A percentile compares a stretch with the other conserved stretches of the same genome.
These are phyloP conservation scores for Articulospora tetracladia DNA, from an alignment of 495 filamentous ascomycete species.

Conservation along the genomic window DNA sequence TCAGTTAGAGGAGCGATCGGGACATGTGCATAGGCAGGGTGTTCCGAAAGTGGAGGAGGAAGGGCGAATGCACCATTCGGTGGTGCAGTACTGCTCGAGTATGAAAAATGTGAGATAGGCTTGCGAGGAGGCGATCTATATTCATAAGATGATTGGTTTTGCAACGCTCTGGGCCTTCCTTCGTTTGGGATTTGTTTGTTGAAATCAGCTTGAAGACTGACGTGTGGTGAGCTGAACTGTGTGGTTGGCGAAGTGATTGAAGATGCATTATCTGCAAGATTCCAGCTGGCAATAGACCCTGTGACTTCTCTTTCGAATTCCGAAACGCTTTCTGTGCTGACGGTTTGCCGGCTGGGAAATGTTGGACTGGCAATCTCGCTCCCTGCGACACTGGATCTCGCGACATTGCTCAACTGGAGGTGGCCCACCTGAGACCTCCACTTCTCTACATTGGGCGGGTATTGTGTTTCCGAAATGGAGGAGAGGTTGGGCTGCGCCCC, in stretches of 20 bases:
- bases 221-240: conserved; percentile 18
- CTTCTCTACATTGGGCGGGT: conserved; percentile 19
- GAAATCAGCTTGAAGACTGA: conserved; percentile 6
- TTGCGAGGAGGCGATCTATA: background rate
- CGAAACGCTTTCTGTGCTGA: conserved; percentile 10
- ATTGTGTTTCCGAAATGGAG: conserved; percentile 13
- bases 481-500: conserved; percentile 1
- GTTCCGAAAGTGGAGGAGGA: background rate
- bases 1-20: background rate
- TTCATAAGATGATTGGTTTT: background rate
- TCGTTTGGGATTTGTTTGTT: conserved; percentile 8
- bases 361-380: conserved; percentile 7
- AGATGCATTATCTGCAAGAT: conserved; percentile 5
- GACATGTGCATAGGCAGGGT: background rate
- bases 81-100: background rate
- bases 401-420: background rate
- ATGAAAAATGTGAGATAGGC: background rate
- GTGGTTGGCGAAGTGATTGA: conserved; percentile 12
- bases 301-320: conserved; percentile 18
- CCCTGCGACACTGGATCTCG: background rate
- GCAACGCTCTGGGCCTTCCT: conserved; percentile 1
- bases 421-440: conserved; percentile 17
- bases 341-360: background rate
- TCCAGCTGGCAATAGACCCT: conserved; percentile 21
- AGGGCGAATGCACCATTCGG: background rate